phyloP scores from a whole-genome alignment of 2,329 filamentous ascomycete species.

The Drechslerella dactyloides region DNA sequence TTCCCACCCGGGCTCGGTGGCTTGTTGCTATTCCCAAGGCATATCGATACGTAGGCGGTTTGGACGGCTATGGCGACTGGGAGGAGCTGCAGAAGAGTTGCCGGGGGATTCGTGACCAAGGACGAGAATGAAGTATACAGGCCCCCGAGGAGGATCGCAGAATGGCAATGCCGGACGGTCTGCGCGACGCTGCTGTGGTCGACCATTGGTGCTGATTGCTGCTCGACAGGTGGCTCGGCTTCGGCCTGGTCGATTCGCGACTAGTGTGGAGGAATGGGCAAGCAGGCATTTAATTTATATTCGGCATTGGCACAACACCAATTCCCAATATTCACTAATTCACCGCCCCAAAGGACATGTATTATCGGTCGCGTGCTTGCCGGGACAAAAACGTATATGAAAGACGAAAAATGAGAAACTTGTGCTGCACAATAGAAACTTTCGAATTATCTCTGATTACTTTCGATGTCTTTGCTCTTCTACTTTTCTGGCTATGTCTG shows the following conservation, averaged over 20 bases:
- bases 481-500: slow-evolving; percentile 53
- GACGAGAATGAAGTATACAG: slow-evolving; percentile 69
- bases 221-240: slow-evolving; percentile 52
- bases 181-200: slow-evolving; percentile 62
- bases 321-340: too few relatives aligned
- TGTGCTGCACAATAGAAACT: too few relatives aligned
- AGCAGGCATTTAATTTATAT: not conserved
- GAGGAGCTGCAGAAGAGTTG: slow-evolving; percentile 68
- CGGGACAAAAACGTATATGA: too few relatives aligned
- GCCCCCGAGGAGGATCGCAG: slow-evolving; percentile 69
- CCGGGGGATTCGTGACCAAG: slow-evolving; percentile 73
- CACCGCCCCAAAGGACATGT: too few relatives aligned
- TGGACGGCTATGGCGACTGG: slow-evolving; percentile 71
- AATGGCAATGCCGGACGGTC: slow-evolving; percentile 71
- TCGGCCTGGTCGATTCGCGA: slow-evolving; percentile 17
- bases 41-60: slow-evolving; percentile 68
- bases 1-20: not conserved
- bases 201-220: slow-evolving; percentile 59
- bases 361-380: too few relatives aligned
- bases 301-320: not conserved
- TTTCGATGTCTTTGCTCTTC: not conserved
- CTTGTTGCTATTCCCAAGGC: slow-evolving; percentile 59
- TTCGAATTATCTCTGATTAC: too few relatives aligned
- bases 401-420: too few relatives aligned
- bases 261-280: slow-evolving; percentile 20